Conservation (phyloP, 805 yeast genomes). For the Ogataea angusta region DNA sequence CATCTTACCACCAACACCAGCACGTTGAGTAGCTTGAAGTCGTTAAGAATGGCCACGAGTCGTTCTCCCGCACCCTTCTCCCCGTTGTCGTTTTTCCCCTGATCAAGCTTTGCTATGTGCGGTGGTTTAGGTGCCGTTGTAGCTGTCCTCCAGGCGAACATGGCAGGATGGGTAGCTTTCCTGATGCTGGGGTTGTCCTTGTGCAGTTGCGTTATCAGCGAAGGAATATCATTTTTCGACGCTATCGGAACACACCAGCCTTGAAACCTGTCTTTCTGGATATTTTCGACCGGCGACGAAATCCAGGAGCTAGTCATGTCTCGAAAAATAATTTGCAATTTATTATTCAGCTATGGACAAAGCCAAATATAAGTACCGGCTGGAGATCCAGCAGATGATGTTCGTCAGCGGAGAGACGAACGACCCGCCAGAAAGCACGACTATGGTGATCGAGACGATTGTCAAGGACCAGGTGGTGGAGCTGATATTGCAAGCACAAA, state of each 20-base stretch:
- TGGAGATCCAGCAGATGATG: slow-evolving; percentile 99
- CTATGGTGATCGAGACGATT: slow-evolving; percentile 91
- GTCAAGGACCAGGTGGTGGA: slow-evolving; percentile 94
- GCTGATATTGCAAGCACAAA: slow-evolving; percentile 67
- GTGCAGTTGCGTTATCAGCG: slow-evolving; percentile 40
- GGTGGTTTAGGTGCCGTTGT: slow-evolving; percentile 6
- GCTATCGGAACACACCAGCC: slow-evolving; percentile 50
- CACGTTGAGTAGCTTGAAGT: slow-evolving; percentile 48
- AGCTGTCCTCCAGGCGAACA: slow-evolving; percentile 70
- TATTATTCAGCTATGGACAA: slow-evolving; percentile 15
- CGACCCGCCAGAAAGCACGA: slow-evolving; percentile 90
- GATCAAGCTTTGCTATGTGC: slow-evolving; percentile 35
- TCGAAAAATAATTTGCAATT: slow-evolving; percentile 1
- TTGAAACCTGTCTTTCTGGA: slow-evolving; percentile 65
- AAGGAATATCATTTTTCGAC: slow-evolving; percentile 40
- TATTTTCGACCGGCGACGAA: slow-evolving; percentile 37
- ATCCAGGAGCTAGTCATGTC: slow-evolving; percentile 33
- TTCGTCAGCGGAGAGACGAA: slow-evolving; percentile 93
- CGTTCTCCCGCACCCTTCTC: slow-evolving; percentile 73
- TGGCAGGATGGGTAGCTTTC: slow-evolving; percentile 68
- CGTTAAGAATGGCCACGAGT: slow-evolving; percentile 51
- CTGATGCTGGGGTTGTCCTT: slow-evolving; percentile 43
- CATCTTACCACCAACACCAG: slow-evolving; percentile 72
- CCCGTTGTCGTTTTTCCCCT: slow-evolving; percentile 68
- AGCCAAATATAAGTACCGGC: slow-evolving; percentile 68